phyloP scores from a whole-genome alignment of 2,329 filamentous ascomycete genomes.

The Dryadomyces quercivorus region DNA sequence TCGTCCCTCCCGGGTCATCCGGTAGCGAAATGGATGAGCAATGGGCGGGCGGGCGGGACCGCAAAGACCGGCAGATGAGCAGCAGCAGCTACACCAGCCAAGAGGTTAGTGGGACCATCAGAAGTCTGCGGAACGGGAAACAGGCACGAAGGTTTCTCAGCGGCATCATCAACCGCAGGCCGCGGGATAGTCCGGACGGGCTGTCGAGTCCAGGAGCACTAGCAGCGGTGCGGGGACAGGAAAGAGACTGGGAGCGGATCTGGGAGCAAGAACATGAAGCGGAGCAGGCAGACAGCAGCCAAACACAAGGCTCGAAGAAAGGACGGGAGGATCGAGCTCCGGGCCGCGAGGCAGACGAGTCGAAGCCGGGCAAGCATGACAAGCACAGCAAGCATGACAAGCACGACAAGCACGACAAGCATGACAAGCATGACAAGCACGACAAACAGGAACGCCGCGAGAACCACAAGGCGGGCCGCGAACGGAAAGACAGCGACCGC shows the following conservation, averaged over 20 bases:
- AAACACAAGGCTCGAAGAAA: background rate
- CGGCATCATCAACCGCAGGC: constrained; percentile 26
- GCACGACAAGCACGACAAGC: background rate
- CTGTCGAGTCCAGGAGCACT: background rate
- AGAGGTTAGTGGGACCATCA: constrained; percentile 22
- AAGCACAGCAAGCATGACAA: background rate
- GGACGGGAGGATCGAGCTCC: background rate
- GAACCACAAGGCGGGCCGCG: background rate
- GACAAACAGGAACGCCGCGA: background rate
- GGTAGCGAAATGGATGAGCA: constrained; percentile 33
- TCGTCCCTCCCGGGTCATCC: constrained; percentile 33
- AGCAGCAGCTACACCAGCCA: constrained; percentile 10
- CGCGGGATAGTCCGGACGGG: constrained; percentile 17
- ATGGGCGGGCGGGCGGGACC: constrained; percentile 13
- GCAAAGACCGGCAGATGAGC: constrained; percentile 13
- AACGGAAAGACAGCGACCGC: background rate
- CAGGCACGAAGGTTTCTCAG: constrained; percentile 29
- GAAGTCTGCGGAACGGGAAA: constrained; percentile 24
- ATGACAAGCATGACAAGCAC: background rate
- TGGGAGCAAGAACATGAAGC: background rate
- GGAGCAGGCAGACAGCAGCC: background rate
- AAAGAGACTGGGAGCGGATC: constrained; percentile 12
- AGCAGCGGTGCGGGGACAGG: background rate
- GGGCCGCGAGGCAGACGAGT: background rate
- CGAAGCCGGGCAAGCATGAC: background rate